Evolutionary conservation across 2,329 filamentous ascomycete genomes (phyloP), one percentile per base, ranked within the genome.

Genomic region (Penicillium sp.): DNA sequence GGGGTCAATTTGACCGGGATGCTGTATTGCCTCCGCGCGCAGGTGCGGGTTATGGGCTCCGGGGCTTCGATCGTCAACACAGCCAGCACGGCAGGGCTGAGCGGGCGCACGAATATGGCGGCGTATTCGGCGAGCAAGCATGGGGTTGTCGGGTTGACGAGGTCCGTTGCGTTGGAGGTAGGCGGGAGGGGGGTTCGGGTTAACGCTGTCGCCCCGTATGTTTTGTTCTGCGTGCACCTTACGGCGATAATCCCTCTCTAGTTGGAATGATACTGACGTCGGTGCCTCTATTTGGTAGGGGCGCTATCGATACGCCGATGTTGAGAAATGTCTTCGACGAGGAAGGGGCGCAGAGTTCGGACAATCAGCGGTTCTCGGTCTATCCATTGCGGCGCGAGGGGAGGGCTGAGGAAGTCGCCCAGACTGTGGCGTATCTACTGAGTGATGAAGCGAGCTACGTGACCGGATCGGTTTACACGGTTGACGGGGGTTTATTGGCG

Each of bases 1-100:
- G 57, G 48, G n/a, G 31, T 60, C 41, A 60, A 60, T 29, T 21
- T 60, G 7, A 54, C 35, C 9, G 57, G 57, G 13, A 17, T 53
- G 19, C 46, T 60, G 49, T 19, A 54, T 21, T 54, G 41, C 2
- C 17, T 60, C n/a, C 38, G 44, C 8, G 57, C 38, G 2, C 49
- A 60, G 23, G 11, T 60, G 3, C 38, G 17, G 8, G 49, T 48
- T 2, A 48, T 60, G 38, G 49, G 38, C 3, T 49, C 53, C 41
- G 15, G 19, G 9, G 57, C 49, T 6, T 23, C 49, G 5, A 35
- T 60, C 23, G 57, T 60, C 19, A 60, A 60, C 4, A 49, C 50
- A n/a, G 26, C 57, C 2, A 53, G 57, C 19, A 48, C 54, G 11
- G 49, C 50, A 7, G 57, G 57, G 7, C 6, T 38, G 5, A 17